These are phyloP conservation scores for Inga laurina DNA, from an alignment of 306 rosid species.

Conservation along the genomic window DNA sequence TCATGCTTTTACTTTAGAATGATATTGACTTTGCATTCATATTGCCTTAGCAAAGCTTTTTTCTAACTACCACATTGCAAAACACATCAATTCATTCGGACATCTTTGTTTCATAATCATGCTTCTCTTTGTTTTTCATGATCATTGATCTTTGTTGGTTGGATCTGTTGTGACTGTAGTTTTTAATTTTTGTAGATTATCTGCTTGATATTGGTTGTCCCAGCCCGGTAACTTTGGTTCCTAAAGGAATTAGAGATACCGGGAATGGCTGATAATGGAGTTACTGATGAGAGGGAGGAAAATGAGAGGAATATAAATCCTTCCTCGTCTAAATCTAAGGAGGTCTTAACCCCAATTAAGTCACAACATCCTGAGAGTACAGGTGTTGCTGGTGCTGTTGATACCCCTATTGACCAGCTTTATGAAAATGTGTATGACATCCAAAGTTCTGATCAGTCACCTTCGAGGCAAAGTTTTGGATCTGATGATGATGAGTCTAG, in stretches of 20 bases:
- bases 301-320: conserved; percentile 45
- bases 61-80: neutral
- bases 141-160: conserved; percentile 13
- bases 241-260: conserved; percentile 62
- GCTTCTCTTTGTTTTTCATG: neutral
- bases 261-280: conserved; percentile 58
- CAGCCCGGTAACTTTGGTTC: conserved; percentile 30
- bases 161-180: conserved; percentile 37
- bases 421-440: conserved; percentile 97
- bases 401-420: conserved; percentile 87
- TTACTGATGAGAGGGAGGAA: conserved; percentile 47
- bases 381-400: conserved; percentile 56
- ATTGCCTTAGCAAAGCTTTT: neutral
- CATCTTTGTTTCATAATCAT: neutral
- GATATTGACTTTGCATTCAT: neutral
- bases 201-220: conserved; percentile 44
- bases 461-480: conserved; percentile 82
- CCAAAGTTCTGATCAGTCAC: conserved; percentile 96
- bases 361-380: conserved; percentile 41
- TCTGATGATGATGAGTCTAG: conserved; percentile 96
- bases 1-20: conserved; percentile 7
- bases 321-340: conserved; percentile 53
- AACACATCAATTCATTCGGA: neutral
- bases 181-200: conserved; percentile 50
- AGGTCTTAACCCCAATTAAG: conserved; percentile 35